Evolutionary conservation across 1,284 basidiomycete genomes (phyloP).

Genomic region (Pseudozyma sp.): DNA sequence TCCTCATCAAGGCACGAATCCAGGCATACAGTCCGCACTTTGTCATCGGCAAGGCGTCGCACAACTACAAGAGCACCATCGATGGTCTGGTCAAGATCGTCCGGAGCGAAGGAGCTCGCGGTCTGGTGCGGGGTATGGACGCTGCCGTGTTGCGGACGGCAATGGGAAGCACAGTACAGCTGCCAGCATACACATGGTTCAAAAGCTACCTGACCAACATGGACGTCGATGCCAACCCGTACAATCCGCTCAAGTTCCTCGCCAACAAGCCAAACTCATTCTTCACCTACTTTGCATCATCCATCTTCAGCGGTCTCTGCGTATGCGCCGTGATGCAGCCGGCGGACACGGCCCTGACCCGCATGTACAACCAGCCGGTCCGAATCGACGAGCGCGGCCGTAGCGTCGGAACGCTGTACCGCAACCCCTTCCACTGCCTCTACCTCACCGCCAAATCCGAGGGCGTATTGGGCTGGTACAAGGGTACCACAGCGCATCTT

Average conservation of each 20-base stretch:
- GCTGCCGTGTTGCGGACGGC: conserved; percentile 92
- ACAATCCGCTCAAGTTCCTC: conserved; percentile 57
- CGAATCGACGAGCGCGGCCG: conserved; percentile 59
- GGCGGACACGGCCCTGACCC: conserved; percentile 78
- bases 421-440: conserved; percentile 90
- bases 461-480: conserved; percentile 78
- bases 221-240: conserved; percentile 67
- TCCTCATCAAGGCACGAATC: conserved; percentile 96
- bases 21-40: conserved; percentile 81
- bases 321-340: conserved; percentile 74
- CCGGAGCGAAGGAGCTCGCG: conserved; percentile 79
- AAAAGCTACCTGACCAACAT: conserved; percentile 59
- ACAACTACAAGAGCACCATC: conserved; percentile 85
- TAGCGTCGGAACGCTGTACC: conserved; percentile 51
- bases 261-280: conserved; percentile 75
- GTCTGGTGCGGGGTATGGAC: conserved; percentile 88
- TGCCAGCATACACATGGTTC: conserved; percentile 93
- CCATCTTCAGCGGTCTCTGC: conserved; percentile 87
- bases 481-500: conserved; percentile 67
- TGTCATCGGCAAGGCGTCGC: conserved; percentile 92
- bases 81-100: conserved; percentile 86
- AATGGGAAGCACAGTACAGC: conserved; percentile 94
- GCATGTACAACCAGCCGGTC: conserved; percentile 88
- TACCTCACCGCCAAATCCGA: conserved; percentile 94
- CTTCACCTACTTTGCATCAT: conserved; percentile 88